Base-by-base conservation (phyloP, 2,329 filamentous ascomycete species). In the Sarocladium oryzae region DNA sequence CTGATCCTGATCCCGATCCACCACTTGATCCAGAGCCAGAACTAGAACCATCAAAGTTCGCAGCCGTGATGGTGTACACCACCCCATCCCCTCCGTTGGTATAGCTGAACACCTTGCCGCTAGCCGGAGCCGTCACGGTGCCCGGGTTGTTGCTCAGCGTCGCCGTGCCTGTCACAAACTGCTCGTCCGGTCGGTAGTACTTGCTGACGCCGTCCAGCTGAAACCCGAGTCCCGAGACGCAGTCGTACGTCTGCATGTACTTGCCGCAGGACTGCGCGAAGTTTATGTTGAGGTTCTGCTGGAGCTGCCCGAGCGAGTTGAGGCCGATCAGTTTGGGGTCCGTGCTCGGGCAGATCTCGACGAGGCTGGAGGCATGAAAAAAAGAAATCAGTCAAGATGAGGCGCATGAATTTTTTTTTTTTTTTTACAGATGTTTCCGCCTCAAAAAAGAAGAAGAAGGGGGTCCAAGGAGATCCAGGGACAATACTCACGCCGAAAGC, bases 11-110 rank as follows among this genome's bases (percentile, higher is more conserved):
- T 8, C 16, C 36, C 21, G 59, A 59, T 9, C 36, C 53, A 0
- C 58, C 60, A 2, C 64, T 68, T 1, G 57, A 61, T 0, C 69
- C 66, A 0, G 66, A 66, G 23, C 56, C 51, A 2, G 63, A 65
- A 20, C 69, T 68, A 1, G 53, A 40, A 4, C 36, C 36, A 21
- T 40, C 36, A 40, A 40, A 40, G 11, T 30, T 36, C 23, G 60
- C 64, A 38, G 67, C 68, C 0, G 64, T 65, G 40, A 70, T 66
- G 1, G 66, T 68, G 49, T 63, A 69, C 6, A 63, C 55, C 8
- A 59, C 38, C 50, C 56, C 36, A 52, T 64, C 51, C 46, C 51
- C 59, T 9, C 55, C 55, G 43, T 68, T 64, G 1, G 63, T 65
- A 58, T 67, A 70, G 6, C 60, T 61, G 28, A 69, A 61, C 0